Evolutionary conservation across 768 basidiomycete genomes (phyloP).

Genomic region (Dioszegia aurantiaca): DNA sequence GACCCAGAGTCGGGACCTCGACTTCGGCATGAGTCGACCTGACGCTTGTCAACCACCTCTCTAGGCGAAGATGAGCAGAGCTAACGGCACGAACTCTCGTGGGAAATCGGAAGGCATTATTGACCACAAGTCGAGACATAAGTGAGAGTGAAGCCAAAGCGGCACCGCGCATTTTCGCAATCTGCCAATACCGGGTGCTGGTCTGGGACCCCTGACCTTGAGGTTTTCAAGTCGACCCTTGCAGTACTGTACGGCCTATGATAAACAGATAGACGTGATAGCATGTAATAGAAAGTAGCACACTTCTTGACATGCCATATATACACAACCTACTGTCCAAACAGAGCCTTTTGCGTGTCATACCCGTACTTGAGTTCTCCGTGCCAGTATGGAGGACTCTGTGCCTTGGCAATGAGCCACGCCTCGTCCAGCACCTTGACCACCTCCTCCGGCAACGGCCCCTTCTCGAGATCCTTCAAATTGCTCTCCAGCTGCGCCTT

Average conservation of each 20-base stretch:
- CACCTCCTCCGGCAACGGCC: conserved; percentile 62
- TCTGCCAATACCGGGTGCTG: too few relatives aligned
- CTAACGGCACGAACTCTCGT: too few relatives aligned
- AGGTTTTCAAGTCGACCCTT: too few relatives aligned
- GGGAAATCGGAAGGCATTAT: too few relatives aligned
- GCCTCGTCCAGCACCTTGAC: conserved; percentile 59
- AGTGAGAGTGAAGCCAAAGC: too few relatives aligned
- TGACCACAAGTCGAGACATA: too few relatives aligned
- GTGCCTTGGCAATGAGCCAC: conserved; percentile 56
- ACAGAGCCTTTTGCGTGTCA: conserved; percentile 21
- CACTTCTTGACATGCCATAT: not conserved
- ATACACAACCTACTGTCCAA: conserved; percentile 3
- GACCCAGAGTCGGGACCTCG: conserved; percentile 16
- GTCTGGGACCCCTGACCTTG: too few relatives aligned
- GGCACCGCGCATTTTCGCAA: too few relatives aligned
- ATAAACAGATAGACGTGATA: too few relatives aligned
- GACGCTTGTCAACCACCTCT: not conserved
- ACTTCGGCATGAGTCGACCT: conserved; percentile 19
- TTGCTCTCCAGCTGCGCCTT: conserved; percentile 59
- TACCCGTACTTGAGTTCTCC: conserved; percentile 22
- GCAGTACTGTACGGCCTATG: too few relatives aligned
- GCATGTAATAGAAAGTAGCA: too few relatives aligned
- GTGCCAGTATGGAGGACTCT: conserved; percentile 55
- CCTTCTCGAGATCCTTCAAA: conserved; percentile 55
- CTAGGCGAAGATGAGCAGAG: too few relatives aligned